A percentile compares a stretch with the other conserved stretches of the same genome.
Conservation (phyloP, 305 asterid species). For the Fraxinus xanthoxyloides region DNA sequence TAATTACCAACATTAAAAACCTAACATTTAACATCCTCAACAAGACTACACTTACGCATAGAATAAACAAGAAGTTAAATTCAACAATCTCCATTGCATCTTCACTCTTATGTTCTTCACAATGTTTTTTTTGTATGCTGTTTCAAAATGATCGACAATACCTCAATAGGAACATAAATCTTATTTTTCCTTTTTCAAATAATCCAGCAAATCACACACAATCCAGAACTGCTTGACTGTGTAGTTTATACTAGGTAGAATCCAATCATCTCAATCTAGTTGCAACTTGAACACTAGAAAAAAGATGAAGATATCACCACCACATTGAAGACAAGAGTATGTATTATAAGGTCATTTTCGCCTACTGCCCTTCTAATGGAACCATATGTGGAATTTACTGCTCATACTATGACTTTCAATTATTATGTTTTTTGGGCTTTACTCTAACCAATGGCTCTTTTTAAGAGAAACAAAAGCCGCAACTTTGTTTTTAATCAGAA, state of each 20-base stretch:
- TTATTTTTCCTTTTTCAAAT: constrained; percentile 71
- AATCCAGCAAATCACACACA: constrained; percentile 74
- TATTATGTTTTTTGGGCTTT: background rate
- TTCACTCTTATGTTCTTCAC: constrained; percentile 78
- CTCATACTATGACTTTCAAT: background rate
- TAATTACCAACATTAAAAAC: too few relatives aligned
- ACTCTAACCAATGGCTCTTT: background rate
- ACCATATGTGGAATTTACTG: background rate
- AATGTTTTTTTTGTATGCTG: constrained; percentile 70
- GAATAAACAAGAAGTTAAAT: constrained; percentile 72
- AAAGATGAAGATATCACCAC: too few relatives aligned
- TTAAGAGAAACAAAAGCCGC: background rate
- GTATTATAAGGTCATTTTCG: too few relatives aligned
- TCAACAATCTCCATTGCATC: constrained; percentile 76
- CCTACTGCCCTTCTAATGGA: background rate
- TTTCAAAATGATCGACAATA: constrained; percentile 55
- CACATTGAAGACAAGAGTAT: too few relatives aligned
- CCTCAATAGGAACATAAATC: constrained; percentile 65
- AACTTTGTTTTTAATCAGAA: background rate
- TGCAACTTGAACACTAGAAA: too few relatives aligned
- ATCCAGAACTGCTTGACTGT: constrained; percentile 81
- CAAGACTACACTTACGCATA: constrained; percentile 80
- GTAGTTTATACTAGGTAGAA: constrained; percentile 73
- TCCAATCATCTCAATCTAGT: constrained; percentile 49
- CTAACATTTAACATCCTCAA: constrained; percentile 78